Conservation (phyloP, 148 eudicot genomes). For the Camellia granthamiana region DNA sequence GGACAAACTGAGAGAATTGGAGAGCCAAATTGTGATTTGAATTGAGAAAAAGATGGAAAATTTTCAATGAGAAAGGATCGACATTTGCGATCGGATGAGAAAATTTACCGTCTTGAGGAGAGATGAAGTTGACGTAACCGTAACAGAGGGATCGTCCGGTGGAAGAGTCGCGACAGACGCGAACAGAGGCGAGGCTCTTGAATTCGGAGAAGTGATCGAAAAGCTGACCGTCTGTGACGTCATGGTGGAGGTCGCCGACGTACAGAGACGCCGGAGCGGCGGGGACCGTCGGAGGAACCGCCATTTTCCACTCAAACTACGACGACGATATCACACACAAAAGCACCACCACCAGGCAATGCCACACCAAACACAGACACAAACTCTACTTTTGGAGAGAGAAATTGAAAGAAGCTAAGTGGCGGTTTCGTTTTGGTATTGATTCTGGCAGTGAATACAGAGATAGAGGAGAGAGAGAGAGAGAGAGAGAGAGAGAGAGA, state of each 20-base stretch:
- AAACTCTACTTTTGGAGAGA: background rate
- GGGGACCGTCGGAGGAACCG: constrained; percentile 18
- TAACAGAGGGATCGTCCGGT: constrained; percentile 69
- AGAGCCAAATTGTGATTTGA: background rate
- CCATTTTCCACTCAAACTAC: constrained; percentile 10
- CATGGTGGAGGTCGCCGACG: constrained; percentile 68
- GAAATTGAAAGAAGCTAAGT: constrained; percentile 2
- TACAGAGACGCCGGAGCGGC: constrained; percentile 55
- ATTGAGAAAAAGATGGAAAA: background rate
- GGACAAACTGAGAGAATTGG: background rate
- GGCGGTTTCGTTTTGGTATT: constrained; percentile 28
- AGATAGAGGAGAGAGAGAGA: background rate
- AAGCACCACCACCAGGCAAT: constrained; percentile 1
- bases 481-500: too few relatives aligned
- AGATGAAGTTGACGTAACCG: constrained; percentile 68
- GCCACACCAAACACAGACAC: background rate
- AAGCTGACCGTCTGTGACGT: constrained; percentile 49
- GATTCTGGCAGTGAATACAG: constrained; percentile 9
- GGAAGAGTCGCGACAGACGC: constrained; percentile 71
- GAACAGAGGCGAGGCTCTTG: constrained; percentile 57
- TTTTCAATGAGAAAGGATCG: background rate
- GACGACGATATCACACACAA: background rate
- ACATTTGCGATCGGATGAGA: background rate
- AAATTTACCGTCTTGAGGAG: constrained; percentile 59
- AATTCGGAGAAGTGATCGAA: constrained; percentile 58